Base-by-base conservation (phyloP, 768 basidiomycete species). In the Collybiopsis confluens region DNA sequence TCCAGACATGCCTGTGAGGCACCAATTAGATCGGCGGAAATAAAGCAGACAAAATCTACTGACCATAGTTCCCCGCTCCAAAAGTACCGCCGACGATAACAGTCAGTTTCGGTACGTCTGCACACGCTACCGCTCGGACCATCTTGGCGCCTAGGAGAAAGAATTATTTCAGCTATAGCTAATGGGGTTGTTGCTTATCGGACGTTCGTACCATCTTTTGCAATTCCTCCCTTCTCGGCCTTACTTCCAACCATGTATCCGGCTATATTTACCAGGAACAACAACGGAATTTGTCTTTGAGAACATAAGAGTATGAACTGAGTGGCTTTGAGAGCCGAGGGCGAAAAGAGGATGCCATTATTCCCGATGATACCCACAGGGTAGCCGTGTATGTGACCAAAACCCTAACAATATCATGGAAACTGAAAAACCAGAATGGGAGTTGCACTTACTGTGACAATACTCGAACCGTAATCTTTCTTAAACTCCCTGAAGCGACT, bases 191-290 rank as follows among this genome's bases (percentile, higher is more conserved):
- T 23, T 2, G n/a, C 28, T 18, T 4, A 9, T 20, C 7, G 47
- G 35, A 15, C 4, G 2, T 15, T 54, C 54, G 27, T 20, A 73
- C 90, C 90, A 64, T 97, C 92, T 70, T 95, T 95, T 4, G 93
- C 93, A 59, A 98, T 98, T 0, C 94, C 94, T 2, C 92, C 93
- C 61, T 81, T 82, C 71, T 98, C 94, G 18, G 95, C 95, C 59
- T 94, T 95, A 4, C 90, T 93, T 4, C 94, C 94, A 3, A 98
- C 94, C 94, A 97, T 98, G 63, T 97, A 98, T 11, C 90, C 86
- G 2, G 92, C 92, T n/a, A 97, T 91, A 63, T 98, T 98, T 42
- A 96, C 94, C 38, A 98, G 79, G 77, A 97, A 98, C 18, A 98
- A 75, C 2, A 98, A 70, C 0, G 94, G 94, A 51, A 97, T 92